Evolutionary conservation across 371 early-diverging fungal species (phyloP), one percentile per base, ranked within the genome.

Genomic region (Gilbertella persicaria): DNA sequence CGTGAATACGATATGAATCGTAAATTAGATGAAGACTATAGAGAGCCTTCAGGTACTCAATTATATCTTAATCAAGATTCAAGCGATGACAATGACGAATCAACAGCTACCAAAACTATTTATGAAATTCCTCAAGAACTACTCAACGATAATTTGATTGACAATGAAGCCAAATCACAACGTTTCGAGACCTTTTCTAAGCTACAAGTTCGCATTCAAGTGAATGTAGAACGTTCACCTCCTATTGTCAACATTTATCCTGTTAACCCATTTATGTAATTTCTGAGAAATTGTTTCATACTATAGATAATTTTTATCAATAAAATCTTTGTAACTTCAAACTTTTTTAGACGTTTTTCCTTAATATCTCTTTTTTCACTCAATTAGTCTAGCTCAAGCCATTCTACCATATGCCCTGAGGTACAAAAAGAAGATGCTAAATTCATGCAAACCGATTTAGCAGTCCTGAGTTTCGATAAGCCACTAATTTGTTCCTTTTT

Each of bases 191-290:
- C 66, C 0, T 66, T 77, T 19, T 53, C 55, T 5, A 64, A 56
- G 10, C 24, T 71, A 16, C 48, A 64, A 37, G 73, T 74, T 8
- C 38, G 64, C 7, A 59, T 73, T 35, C 60, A 72, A 47, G 65
- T 64, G 14, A 62, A 71, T 40, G 49, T 70, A 21, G 59, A 60
- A 14, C 53, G 55, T 6, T 66, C 72, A 1, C 78, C 78, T 20
- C 72, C 78, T 7, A 53, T 67, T 43, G 57, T 74, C 4, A 57
- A 69, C 29, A 57, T 72, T 28, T 70, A 67, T 48, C 67, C 70
- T 10, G 53, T 72, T 37, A 73, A 73, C 33, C 78, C 75, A 12
- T 70, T 67, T 12, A 37, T 49, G 24, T 55, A 36, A 55, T 3
- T 42, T 42, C 13, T 12, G 33, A 33, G 10, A 4, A 28, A 28